Base-by-base conservation (phyloP, 2,329 filamentous ascomycete genomes). In the Colletotrichum sublineola region DNA sequence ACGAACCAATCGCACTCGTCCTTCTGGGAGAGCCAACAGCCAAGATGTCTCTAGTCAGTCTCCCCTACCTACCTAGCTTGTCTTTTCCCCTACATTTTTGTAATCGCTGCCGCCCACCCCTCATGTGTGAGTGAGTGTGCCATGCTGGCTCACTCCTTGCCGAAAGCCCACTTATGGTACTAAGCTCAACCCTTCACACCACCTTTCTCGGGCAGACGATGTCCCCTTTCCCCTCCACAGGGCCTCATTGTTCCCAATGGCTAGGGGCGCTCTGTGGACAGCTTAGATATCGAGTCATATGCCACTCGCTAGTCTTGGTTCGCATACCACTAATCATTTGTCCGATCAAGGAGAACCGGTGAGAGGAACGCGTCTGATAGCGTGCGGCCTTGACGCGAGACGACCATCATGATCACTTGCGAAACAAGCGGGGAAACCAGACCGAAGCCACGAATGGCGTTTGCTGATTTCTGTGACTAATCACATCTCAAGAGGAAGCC, bases 111-210 rank as follows among this genome's bases (percentile, higher is more conserved):
- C 38, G 57, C 36, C 36, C 48, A 61, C 20, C 42, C 42, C 40
- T n/a, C 24, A 6, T 15, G 40, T 18, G 31, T n/a, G 18, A 24
- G 20, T n/a, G 53, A n/a, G 31, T 40, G n/a, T 42, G 42, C 5
- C 14, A 40, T 40, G 31, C 57, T 38, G 38, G n/a, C 48, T 46
- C 46, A 42, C 44, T 40, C 31, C 38, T 62, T 42, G 18, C 29
- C 15, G 20, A 24, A 40, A 38, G 31, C 29, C 57, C 40, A n/a
- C 36, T 14, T 11, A 29, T 48, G 38, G 12, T 57, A 57, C 63
- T 62, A 73, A 67, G 71, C 67, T 72, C 63, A 55, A 55, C 38
- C 38, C 53, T 65, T 56, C 72, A 72, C 72, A 74, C 69, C 72
- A 69, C 44, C 72, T 44, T 53, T 42, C 24, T 33, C 29, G 20